Evolutionary conservation across 768 basidiomycete species (phyloP), one percentile per base, ranked within the genome.

Genomic region (Paxillus involutus): DNA sequence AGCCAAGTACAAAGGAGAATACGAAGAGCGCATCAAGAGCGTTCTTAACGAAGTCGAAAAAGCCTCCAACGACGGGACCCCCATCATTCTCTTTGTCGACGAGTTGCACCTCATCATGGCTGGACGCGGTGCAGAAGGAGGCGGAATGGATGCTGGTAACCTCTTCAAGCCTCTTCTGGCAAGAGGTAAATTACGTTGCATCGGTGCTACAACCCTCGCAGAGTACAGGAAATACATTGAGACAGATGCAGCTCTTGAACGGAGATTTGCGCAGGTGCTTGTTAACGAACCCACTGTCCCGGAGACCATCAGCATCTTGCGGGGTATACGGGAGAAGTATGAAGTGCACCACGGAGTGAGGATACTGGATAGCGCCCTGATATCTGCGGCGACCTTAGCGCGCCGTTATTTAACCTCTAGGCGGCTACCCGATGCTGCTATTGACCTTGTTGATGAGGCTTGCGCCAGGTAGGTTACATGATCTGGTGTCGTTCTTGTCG

Each of bases 141-240:
- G 88, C 14, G 92, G 94, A 32, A 94, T 97, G 92, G 94, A 97
- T 63, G 95, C 94, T 0, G 89, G 83, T 8, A 95, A 94, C 70
- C 73, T 96, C 21, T 88, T 96, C 75, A 97, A 97, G 69, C 96
- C 96, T 5, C 79, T 93, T 56, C 79, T 98, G 19, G 91, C 93
- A 21, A 87, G 89, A 61, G 95, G 88, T 53, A 94, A 89, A 68
- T 70, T 79, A 13, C 79, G 81, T 50, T 84, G 78, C 72, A 92
- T 96, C 52, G 93, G 94, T 51, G 94, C 95, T 3, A 98, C 95
- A 0, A 98, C 95, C 0, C 80, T 97, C 2, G 82, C 87, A 36
- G 94, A 98, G 68, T 98, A 97, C 70, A 77, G 91, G 53, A 90
- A 95, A 69, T 90, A 92, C 69, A 94, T 97, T 65, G 94, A 97